phyloP scores from a whole-genome alignment of 179 eudicot genomes.

The Beta lomatogona region DNA sequence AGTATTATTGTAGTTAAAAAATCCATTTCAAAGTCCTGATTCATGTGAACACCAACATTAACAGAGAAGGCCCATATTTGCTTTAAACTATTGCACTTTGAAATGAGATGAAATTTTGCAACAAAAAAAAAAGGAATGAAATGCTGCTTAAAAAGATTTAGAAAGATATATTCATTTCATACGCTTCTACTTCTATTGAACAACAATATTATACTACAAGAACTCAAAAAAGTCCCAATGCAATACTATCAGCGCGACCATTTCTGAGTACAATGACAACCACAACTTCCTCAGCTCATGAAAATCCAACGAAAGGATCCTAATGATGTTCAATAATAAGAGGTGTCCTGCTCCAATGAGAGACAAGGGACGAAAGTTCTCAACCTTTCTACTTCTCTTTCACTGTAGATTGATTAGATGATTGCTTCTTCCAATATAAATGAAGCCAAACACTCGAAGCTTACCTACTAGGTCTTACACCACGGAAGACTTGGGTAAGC shows the following conservation, averaged over 20 bases:
- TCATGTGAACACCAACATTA: too few relatives aligned
- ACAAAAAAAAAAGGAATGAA: too few relatives aligned
- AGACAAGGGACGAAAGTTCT: not conserved
- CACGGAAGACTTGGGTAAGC: not conserved
- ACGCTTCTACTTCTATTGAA: too few relatives aligned
- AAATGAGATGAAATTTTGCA: too few relatives aligned
- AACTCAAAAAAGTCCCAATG: too few relatives aligned
- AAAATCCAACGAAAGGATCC: not conserved
- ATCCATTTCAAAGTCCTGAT: too few relatives aligned
- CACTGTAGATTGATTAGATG: not conserved
- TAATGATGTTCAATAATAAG: not conserved
- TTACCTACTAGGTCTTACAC: not conserved
- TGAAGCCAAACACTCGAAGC: not conserved
- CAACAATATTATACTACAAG: too few relatives aligned
- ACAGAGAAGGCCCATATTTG: too few relatives aligned
- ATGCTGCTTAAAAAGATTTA: too few relatives aligned
- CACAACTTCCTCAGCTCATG: not conserved
- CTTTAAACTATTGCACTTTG: too few relatives aligned
- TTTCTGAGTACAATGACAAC: not conserved
- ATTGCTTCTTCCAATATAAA: not conserved
- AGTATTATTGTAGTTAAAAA: too few relatives aligned
- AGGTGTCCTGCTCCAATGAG: not conserved
- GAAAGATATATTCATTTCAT: too few relatives aligned
- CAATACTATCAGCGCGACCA: not conserved
- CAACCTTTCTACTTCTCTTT: not conserved